Evolutionary conservation across 2,329 filamentous ascomycete species (phyloP), one percentile per base, ranked within the genome.

Genomic region (Nothopassalora personata): DNA sequence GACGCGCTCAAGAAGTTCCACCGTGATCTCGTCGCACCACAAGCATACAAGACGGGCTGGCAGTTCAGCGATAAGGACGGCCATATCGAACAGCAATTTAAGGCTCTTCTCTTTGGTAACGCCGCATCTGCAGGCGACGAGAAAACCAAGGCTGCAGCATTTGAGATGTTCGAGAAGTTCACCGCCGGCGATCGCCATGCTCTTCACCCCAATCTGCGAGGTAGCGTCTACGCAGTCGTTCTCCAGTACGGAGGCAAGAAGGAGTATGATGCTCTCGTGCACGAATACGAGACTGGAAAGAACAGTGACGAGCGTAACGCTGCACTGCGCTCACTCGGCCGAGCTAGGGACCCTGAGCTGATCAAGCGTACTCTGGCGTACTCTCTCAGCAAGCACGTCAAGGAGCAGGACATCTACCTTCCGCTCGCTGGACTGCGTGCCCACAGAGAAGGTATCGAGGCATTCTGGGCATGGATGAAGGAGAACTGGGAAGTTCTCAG

Each of bases 361-460:
- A 93, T 97, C 73, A 79, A 94, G 78, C 85, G 85, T 62, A 93
- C 91, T 3, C 82, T 97, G 13, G 83, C 80, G 31, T 80, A 97
- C 63, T 82, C 91, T 33, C 81, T 92, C 58, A 85, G 86, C 72
- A 85, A 87, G 62, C 88, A 96, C 66, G 88, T 97, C 75, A 96
- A 95, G 80, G 91, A 89, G 64, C 93, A 97, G 75, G 93, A 97
- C 74, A 86, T 97, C 64, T 97, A 96, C 77, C 86, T 96, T 72
- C 92, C 93, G 1, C 83, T 94, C 43, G 84, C 85, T 34, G 89
- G 89, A 7, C 83, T 97, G 30, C 85, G 92, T 59, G 84, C 83
- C 55, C 90, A 95, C 71, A 78, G 85, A 7, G 85, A 86, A 47
- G 93, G 93, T 66, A 88, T 96, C 57, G 80, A 89, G 58, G 89